Base-by-base conservation (phyloP, 1,284 basidiomycete genomes). In the Boletus calvinii region DNA sequence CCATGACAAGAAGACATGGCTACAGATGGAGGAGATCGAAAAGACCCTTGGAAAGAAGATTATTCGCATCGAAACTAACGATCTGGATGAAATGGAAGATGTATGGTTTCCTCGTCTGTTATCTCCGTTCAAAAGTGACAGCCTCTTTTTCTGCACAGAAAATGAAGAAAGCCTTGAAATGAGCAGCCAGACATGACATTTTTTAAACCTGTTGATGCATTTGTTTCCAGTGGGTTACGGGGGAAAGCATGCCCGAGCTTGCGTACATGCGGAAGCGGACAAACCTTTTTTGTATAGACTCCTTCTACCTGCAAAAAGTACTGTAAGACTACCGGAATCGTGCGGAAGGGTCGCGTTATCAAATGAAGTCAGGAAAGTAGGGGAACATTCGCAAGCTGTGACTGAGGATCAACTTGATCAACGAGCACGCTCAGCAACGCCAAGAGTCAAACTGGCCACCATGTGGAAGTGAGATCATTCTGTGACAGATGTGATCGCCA, bases 1-100 rank as follows among this genome's bases (percentile, higher is more conserved):
- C 18, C 92, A 96, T 68, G 87, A 97, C 73, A 77, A 85, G 64
- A 77, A 77, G 68, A 94, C 92, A 7, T 92, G 87, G 83, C 59
- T 79, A 60, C 89, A 94, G 67, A 94, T 97, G 83, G 80, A 92
- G 61, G 76, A 80, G 64, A 94, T 97, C 56, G 87, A 94, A 73
- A 77, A 83, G 59, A 78, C 78, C 1, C 80, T 93, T 1, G 86
- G 88, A 22, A 86, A 81, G 69, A 77, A 81, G 61, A 94, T 95
- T 54, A 79, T 84, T 54, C 79, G 88, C 37, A 90, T 95, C 59
- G 85, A 89, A 67, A 94, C 92, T 2, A 74, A 84, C 57, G 89
- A 94, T 72, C 74, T 94, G 59, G 92, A 95, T 67, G 83, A 83
- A 64, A 95, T 95, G 92, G 92, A 95, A 67, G 81, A 88, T 76